Percentiles rank a stretch among this genome's conserved stretches.
Conservation (phyloP, 352 stramenopile species). For the Pythium plurisporium region DNA sequence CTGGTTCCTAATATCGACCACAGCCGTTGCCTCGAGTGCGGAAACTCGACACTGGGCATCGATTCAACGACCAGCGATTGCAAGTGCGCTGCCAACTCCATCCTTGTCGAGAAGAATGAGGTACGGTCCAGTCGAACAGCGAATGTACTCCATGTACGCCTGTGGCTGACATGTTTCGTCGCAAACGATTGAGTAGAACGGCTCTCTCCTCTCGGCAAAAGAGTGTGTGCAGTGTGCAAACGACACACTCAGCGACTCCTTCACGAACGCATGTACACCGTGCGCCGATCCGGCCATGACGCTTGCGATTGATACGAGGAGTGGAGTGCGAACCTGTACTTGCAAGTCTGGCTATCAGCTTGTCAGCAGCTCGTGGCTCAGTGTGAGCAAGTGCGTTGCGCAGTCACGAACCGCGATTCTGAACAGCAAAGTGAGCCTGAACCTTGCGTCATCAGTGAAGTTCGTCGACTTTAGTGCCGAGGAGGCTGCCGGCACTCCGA, state of each 20-base stretch:
- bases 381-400: conserved; percentile 20
- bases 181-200: conserved; percentile 30
- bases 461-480: conserved; percentile 40
- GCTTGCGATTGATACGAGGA: conserved; percentile 25
- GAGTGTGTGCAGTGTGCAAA: conserved; percentile 51
- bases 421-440: conserved; percentile 43
- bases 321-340: conserved; percentile 32
- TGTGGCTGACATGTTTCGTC: neutral
- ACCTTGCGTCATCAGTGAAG: conserved; percentile 25
- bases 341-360: conserved; percentile 61
- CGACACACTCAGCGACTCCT: conserved; percentile 31
- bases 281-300: conserved; percentile 83
- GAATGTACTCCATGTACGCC: no score
- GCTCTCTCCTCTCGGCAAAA: conserved; percentile 49
- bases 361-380: conserved; percentile 33
- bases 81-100: conserved; percentile 34
- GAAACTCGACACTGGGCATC: conserved; percentile 52
- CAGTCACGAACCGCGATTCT: conserved; percentile 46
- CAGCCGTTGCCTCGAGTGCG: conserved; percentile 49
- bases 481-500: conserved; percentile 29
- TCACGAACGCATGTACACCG: conserved; percentile 43
- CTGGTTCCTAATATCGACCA: conserved; percentile 42
- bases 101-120: conserved; percentile 48
- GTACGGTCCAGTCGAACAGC: conserved; percentile 14
- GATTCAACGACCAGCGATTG: conserved; percentile 36